phyloP scores from a whole-genome alignment of 352 stramenopile species.

The Globisporangium camurandrum region DNA sequence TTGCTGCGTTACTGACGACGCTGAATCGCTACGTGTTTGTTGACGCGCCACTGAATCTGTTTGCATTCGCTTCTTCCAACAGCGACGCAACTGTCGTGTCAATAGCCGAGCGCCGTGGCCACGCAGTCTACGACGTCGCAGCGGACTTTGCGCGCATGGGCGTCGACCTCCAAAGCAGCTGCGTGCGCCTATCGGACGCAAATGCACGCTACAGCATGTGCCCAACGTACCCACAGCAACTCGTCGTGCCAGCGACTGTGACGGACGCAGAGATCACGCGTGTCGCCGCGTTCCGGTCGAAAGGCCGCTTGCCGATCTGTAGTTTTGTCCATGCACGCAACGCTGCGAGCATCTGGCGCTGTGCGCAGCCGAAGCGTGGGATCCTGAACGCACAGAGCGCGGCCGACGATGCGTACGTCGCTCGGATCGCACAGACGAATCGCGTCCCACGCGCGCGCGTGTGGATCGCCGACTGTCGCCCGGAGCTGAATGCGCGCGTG shows the following conservation, averaged over 20 bases:
- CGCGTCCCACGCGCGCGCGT: conserved; percentile 39
- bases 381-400: conserved; percentile 72
- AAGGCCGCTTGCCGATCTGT: conserved; percentile 75
- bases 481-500: conserved; percentile 83
- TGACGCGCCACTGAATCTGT: conserved; percentile 60
- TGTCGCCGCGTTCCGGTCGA: conserved; percentile 77
- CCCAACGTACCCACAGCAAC: conserved; percentile 65
- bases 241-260: conserved; percentile 63
- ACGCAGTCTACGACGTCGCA: conserved; percentile 59
- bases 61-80: conserved; percentile 38
- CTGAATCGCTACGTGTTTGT: conserved; percentile 70
- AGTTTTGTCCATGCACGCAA: conserved; percentile 71
- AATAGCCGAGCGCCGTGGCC: conserved; percentile 24
- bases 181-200: conserved; percentile 50
- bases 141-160: conserved; percentile 73
- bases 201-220: conserved; percentile 71
- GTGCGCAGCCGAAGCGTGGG: conserved; percentile 79
- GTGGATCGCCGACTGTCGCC: conserved; percentile 87
- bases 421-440: conserved; percentile 41
- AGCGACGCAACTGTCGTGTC: conserved; percentile 8
- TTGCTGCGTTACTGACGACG: conserved; percentile 49
- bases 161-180: conserved; percentile 27
- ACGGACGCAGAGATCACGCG: conserved; percentile 55
- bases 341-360: conserved; percentile 71
- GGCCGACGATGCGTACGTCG: conserved; percentile 70